Percentiles rank a stretch among this genome's conserved stretches.
phyloP scores from a whole-genome alignment of 495 filamentous ascomycete genomes.

The Penicillium cinerascens region DNA sequence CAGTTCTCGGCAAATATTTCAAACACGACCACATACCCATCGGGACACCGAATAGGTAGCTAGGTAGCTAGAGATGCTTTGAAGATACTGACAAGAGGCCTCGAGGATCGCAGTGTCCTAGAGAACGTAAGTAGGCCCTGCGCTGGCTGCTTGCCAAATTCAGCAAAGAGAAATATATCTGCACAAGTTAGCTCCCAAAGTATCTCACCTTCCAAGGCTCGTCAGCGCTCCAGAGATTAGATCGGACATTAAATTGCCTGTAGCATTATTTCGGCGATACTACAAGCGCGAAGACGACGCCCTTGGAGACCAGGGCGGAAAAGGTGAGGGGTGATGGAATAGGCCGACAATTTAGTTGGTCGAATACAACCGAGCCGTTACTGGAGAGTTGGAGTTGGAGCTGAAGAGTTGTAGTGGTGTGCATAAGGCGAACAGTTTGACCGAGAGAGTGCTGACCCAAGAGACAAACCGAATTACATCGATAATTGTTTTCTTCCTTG shows the following conservation, averaged over 20 bases:
- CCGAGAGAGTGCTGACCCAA: conserved; percentile 45
- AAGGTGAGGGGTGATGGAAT: conserved; percentile 25
- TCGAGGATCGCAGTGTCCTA: not conserved
- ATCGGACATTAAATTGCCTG: conserved; percentile 13
- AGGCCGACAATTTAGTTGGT: conserved; percentile 28
- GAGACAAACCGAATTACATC: conserved; percentile 53
- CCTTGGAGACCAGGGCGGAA: conserved; percentile 24
- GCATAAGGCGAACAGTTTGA: conserved; percentile 44
- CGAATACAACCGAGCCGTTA: conserved; percentile 52
- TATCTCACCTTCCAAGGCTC: conserved; percentile 8
- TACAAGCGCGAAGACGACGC: conserved; percentile 41
- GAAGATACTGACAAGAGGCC: not conserved
- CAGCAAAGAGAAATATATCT: not conserved
- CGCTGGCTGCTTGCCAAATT: not conserved
- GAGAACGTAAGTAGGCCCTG: not conserved
- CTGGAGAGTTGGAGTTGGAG: conserved; percentile 31
- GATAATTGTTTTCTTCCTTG: conserved; percentile 44
- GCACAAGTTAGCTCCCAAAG: conserved; percentile 2
- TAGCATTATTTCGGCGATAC: conserved; percentile 23
- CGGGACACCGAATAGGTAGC: no score
- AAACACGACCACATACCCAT: not conserved
- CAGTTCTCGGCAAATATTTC: not conserved
- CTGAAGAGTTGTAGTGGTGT: conserved; percentile 17
- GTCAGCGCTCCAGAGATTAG: not conserved
- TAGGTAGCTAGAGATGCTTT: not conserved